These are phyloP conservation scores for Fusarium udum DNA, from an alignment of 2,329 filamentous ascomycete species.

Conservation along the genomic window DNA sequence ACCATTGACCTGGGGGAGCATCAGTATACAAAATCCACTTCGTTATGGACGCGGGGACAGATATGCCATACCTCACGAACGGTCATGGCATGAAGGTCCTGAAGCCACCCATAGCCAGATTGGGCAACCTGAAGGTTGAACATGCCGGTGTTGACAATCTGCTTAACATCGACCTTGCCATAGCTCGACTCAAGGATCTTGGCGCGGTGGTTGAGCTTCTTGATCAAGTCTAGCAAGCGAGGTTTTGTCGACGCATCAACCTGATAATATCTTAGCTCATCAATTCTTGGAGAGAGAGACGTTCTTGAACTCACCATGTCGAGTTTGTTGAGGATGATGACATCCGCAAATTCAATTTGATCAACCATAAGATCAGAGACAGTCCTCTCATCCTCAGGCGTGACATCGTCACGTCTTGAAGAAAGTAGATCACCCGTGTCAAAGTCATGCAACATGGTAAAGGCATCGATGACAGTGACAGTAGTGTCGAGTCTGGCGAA, in stretches of 20 bases:
- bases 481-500: slow-evolving; percentile 75
- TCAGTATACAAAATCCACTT: neutral
- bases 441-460: slow-evolving; percentile 77
- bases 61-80: slow-evolving; percentile 59
- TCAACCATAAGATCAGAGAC: slow-evolving; percentile 81
- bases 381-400: slow-evolving; percentile 74
- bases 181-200: slow-evolving; percentile 70
- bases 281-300: rapidly evolving
- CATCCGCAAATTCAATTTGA: slow-evolving; percentile 81
- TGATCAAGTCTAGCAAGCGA: slow-evolving; percentile 63
- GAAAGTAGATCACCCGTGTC: slow-evolving; percentile 75
- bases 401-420: slow-evolving; percentile 68
- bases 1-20: slow-evolving; percentile 51
- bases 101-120: slow-evolving; percentile 74
- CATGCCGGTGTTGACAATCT: slow-evolving; percentile 71
- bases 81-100: slow-evolving; percentile 75
- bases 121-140: slow-evolving; percentile 73
- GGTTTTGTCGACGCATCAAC: slow-evolving; percentile 52
- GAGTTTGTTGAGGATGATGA: slow-evolving; percentile 76
- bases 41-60: no score
- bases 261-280: slow-evolving; percentile 31
- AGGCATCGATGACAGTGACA: slow-evolving; percentile 77
- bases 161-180: slow-evolving; percentile 66
- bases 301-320: slow-evolving; percentile 60
- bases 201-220: slow-evolving; percentile 72